A percentile compares a stretch with the other conserved stretches of the same genome.
Evolutionary conservation across 805 yeast species (phyloP).

Genomic region (Saccharomyces eubayanus): DNA sequence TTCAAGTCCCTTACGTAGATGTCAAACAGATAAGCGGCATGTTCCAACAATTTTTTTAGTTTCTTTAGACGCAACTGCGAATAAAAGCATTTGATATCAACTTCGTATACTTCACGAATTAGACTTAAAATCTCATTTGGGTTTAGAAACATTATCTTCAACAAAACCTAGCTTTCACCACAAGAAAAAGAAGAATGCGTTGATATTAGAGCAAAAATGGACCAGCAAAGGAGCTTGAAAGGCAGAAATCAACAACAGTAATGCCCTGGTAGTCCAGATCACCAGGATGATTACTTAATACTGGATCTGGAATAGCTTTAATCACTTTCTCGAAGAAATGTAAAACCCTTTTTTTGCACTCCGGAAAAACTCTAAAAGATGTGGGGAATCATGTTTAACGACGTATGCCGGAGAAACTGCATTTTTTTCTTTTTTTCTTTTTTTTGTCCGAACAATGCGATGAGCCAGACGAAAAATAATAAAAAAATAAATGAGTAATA

Average conservation of each 20-base stretch:
- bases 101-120: constrained; percentile 28
- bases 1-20: constrained; percentile 9
- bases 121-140: not conserved
- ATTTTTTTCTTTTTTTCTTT: not conserved
- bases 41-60: constrained; percentile 33
- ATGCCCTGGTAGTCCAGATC: not conserved
- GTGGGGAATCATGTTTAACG: not conserved
- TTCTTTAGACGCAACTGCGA: constrained; percentile 31
- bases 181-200: not conserved
- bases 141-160: constrained; percentile 1
- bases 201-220: not conserved
- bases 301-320: not conserved
- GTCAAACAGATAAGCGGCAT: constrained; percentile 31
- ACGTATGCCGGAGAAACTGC: not conserved
- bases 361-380: not conserved
- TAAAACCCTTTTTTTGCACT: not conserved
- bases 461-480: not conserved
- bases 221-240: not conserved
- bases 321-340: not conserved
- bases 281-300: not conserved
- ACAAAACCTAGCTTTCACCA: not conserved
- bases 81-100: constrained; percentile 27
- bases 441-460: not conserved
- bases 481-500: not conserved
- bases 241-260: not conserved